Conservation (phyloP, 176 grass and related monocot genomes). For the Metroxylon sagu region DNA sequence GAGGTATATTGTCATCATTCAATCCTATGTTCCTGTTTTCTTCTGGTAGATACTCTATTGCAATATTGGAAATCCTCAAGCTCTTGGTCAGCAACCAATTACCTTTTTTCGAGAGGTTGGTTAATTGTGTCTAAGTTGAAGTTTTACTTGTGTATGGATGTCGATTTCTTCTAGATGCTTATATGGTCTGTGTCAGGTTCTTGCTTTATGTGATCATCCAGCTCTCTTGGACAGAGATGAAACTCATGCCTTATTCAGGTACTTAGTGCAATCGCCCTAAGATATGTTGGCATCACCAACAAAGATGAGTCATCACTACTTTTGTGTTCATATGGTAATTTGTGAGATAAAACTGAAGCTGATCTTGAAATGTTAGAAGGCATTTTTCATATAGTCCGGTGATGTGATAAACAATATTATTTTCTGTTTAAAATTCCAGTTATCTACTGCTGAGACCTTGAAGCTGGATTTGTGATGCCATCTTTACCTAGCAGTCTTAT, state of each 20-base stretch:
- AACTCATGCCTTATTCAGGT: constrained; percentile 54
- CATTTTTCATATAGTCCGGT: no score
- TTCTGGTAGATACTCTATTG: constrained; percentile 45
- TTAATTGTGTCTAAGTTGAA: background rate
- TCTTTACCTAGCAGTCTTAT: no score
- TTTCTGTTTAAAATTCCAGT: no score
- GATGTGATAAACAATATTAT: no score
- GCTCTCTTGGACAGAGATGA: constrained; percentile 40
- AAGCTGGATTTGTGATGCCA: no score
- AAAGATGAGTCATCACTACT: no score
- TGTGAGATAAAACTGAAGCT: no score
- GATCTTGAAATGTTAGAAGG: no score
- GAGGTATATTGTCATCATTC: background rate
- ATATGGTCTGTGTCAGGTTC: constrained; percentile 31
- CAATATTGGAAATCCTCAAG: constrained; percentile 72
- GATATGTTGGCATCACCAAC: no score
- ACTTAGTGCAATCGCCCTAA: background rate
- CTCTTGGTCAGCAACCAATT: constrained; percentile 47
- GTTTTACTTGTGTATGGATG: background rate
- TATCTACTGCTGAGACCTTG: no score
- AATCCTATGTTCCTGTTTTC: background rate
- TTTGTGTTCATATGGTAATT: no score
- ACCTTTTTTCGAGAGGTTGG: constrained; percentile 66
- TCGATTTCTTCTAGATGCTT: background rate
- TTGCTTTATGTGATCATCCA: constrained; percentile 68